phyloP scores from a whole-genome alignment of 176 grass and related monocot species.

The Triticum urartu region DNA sequence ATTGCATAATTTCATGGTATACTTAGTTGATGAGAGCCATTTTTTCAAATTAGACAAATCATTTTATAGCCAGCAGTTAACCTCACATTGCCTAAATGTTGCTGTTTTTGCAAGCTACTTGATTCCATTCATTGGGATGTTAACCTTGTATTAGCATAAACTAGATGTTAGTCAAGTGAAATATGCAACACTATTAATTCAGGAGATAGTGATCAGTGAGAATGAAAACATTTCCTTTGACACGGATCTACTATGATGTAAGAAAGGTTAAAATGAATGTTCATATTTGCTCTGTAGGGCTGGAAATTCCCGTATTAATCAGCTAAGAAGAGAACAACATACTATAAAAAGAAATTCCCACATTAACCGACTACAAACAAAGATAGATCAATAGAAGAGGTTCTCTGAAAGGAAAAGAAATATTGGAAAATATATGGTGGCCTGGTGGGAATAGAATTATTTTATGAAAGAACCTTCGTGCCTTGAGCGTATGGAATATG shows the following conservation, averaged over 20 bases:
- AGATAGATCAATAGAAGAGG: background rate
- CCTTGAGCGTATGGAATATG: background rate
- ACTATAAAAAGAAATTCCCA: background rate
- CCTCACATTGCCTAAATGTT: constrained; percentile 7
- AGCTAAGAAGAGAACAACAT: background rate
- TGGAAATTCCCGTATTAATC: background rate
- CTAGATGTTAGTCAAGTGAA: background rate
- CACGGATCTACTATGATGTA: background rate
- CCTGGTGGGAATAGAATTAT: background rate
- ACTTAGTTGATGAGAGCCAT: background rate
- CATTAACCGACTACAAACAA: background rate
- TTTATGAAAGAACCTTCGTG: background rate
- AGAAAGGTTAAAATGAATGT: background rate
- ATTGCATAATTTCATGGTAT: background rate
- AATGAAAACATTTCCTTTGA: background rate
- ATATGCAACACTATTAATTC: background rate
- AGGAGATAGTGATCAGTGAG: background rate
- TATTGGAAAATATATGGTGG: background rate
- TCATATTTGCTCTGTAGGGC: background rate
- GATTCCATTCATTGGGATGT: background rate
- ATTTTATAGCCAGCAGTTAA: background rate
- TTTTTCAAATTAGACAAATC: background rate
- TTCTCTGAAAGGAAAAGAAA: background rate
- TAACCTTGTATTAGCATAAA: constrained; percentile 11
- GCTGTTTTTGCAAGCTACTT: background rate